Evolutionary conservation across 2,329 filamentous ascomycete genomes (phyloP).

Genomic region (Colletotrichum echinochloae): DNA sequence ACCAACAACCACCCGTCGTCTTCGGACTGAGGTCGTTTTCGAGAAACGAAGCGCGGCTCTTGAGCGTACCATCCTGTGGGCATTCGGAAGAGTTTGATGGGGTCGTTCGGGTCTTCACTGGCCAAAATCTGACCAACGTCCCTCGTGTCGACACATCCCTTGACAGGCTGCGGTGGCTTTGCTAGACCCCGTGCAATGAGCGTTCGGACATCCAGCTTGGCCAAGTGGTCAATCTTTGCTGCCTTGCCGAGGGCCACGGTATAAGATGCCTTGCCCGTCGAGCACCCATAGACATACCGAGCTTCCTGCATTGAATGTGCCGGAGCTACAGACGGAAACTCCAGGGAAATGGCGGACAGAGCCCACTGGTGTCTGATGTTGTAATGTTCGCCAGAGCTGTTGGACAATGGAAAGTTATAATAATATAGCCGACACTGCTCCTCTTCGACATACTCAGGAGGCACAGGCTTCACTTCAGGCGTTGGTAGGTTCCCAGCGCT

Average conservation of each 20-base stretch:
- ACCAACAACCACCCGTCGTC: conserved; percentile 77
- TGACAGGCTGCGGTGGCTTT: conserved; percentile 60
- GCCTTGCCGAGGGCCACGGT: conserved; percentile 71
- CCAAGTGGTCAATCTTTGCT: conserved; percentile 74
- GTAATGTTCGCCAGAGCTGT: conserved; percentile 39
- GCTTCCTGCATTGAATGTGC: conserved; percentile 66
- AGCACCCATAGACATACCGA: conserved; percentile 76
- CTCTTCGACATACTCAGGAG: conserved; percentile 61
- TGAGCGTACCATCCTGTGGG: conserved; percentile 73
- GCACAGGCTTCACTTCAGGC: conserved; percentile 54
- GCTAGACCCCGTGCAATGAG: conserved; percentile 66
- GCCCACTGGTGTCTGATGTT: conserved; percentile 73
- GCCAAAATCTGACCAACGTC: conserved; percentile 64
- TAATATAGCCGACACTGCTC: conserved; percentile 79
- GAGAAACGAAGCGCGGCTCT: conserved; percentile 74
- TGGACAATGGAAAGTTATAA: conserved; percentile 67
- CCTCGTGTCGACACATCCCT: conserved; percentile 72
- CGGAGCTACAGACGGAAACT: conserved; percentile 73
- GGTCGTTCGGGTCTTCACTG: conserved; percentile 59
- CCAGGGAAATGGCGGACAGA: conserved; percentile 73
- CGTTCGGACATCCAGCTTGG: conserved; percentile 68
- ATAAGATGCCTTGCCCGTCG: conserved; percentile 67
- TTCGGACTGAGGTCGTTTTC: conserved; percentile 57
- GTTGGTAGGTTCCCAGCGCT: conserved; percentile 71
- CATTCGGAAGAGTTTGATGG: conserved; percentile 72